Evolutionary conservation across 2,329 filamentous ascomycete genomes (phyloP), one percentile per base, ranked within the genome.

Genomic region (Ophiobolus disseminans): DNA sequence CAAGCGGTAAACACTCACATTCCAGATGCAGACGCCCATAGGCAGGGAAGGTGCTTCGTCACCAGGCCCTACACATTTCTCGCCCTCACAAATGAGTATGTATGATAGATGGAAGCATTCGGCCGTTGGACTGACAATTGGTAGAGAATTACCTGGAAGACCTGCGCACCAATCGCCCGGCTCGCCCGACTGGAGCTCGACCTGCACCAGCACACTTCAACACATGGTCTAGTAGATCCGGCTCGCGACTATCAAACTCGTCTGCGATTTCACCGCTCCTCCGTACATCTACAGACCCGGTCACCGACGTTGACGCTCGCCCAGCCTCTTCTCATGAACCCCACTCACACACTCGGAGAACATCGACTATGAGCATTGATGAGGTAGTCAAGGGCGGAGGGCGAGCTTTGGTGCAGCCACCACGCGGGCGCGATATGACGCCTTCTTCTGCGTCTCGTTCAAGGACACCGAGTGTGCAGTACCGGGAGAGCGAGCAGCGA

Each of bases 401-500:
- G 17, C 60, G 70, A 20, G 65, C 73, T 5, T 57, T 73, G 13
- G 69, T 72, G 10, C 68, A 68, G 53, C 63, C 66, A 32, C 69
- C 70, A 21, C 63, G 61, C 6, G 62, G 45, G 80, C 82, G 48
- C 75, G 81, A 50, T 30, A 50, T 50, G 39, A 61, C 31, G 73
- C 72, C 50, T 62, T 73, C 44, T 76, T 74, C 62, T 60, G 70
- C 44, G 4, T 34, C 47, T 10, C 58, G 60, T 17, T 60, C 63
- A 46, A 61, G 87, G 39, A 84, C 87, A 13, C 83, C 85, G 5
- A 88, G 81, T 50, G 78, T 65, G 48, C 58, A 82, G 6, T 91
- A 91, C 69, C 86, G 89, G 46, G 89, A 91, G 70, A 82, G 85
- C 47, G 87, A 87, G 14, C 83, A 86, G 65, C 78, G 88, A 60